A percentile compares a stretch with the other conserved stretches of the same genome.
phyloP scores from a whole-genome alignment of 2,329 filamentous ascomycete genomes.

The Aquanectria penicillioides region DNA sequence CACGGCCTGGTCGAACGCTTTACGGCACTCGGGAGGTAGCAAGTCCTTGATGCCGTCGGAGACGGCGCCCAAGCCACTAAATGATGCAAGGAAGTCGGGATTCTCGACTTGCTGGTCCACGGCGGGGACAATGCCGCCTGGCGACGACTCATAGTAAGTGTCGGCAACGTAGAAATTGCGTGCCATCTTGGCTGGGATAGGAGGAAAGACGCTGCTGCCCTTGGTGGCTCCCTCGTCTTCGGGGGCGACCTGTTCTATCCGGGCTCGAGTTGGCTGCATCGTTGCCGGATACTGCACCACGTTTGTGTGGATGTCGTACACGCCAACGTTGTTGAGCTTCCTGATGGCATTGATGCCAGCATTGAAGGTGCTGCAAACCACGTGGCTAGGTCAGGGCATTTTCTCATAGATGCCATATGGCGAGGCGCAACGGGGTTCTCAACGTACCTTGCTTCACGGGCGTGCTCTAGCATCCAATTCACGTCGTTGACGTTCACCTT shows the following conservation, averaged over 20 bases:
- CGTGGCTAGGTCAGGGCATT: too few species aligned
- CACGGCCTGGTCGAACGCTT: constrained; percentile 76
- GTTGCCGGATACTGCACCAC: constrained; percentile 84
- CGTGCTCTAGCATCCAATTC: constrained; percentile 98
- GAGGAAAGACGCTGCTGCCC: constrained; percentile 54
- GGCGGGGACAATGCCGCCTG: constrained; percentile 56
- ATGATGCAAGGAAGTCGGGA: constrained; percentile 61
- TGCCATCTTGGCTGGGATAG: constrained; percentile 59
- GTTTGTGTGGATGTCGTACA: constrained; percentile 97
- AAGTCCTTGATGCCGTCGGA: constrained; percentile 72
- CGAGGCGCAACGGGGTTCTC: not conserved
- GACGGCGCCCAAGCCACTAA: constrained; percentile 71
- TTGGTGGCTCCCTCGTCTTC: constrained; percentile 45
- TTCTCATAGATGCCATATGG: not conserved
- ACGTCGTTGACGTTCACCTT: constrained; percentile 89
- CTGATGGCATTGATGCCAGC: constrained; percentile 75
- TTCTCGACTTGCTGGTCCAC: constrained; percentile 56
- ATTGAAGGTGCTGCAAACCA: constrained; percentile 81
- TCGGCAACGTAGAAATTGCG: constrained; percentile 69
- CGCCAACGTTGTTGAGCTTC: constrained; percentile 74
- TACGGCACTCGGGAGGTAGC: constrained; percentile 75
- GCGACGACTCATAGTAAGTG: constrained; percentile 62
- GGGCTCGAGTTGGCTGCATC: constrained; percentile 89
- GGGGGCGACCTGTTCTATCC: constrained; percentile 77
- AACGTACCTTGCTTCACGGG: constrained; percentile 83